These are phyloP conservation scores for Aspergillus ellipticus DNA, from an alignment of 495 filamentous ascomycete genomes.

Conservation along the genomic window DNA sequence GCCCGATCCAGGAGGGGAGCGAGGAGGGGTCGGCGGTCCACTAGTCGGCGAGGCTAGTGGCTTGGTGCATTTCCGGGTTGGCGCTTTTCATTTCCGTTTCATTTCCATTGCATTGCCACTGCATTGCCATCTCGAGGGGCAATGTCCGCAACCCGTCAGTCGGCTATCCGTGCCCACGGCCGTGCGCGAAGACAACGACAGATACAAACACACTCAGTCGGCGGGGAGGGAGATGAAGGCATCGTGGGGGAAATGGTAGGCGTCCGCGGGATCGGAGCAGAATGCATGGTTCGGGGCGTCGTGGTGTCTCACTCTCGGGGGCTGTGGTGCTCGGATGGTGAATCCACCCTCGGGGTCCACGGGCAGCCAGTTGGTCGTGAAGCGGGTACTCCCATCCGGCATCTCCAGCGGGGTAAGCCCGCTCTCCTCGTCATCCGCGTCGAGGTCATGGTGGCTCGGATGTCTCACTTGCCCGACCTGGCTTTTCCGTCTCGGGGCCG, in stretches of 20 bases:
- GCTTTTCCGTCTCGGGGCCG: not conserved
- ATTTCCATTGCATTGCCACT: too few species aligned
- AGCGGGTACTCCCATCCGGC: constrained; percentile 35
- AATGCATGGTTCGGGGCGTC: not conserved
- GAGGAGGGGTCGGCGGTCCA: too few species aligned
- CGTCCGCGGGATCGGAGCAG: not conserved
- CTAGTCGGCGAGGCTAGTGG: not conserved
- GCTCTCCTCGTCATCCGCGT: not conserved
- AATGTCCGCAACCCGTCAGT: too few species aligned
- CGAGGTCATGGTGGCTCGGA: not conserved
- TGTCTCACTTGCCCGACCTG: not conserved
- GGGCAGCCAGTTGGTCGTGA: constrained; percentile 36
- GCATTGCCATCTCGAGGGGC: not conserved
- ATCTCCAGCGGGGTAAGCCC: constrained; percentile 32
- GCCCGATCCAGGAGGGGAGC: too few species aligned
- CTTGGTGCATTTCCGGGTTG: not conserved
- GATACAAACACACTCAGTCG: too few species aligned
- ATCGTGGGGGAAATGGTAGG: not conserved
- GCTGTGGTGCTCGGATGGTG: constrained; percentile 21
- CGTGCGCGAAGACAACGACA: not conserved
- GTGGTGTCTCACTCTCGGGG: not conserved
- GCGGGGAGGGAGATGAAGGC: constrained; percentile 6
- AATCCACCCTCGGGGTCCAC: constrained; percentile 36
- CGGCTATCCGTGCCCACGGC: not conserved
- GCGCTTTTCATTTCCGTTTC: not conserved